Conservation (phyloP, 1,284 basidiomycete genomes). For the Xerocomus nothofagi region DNA sequence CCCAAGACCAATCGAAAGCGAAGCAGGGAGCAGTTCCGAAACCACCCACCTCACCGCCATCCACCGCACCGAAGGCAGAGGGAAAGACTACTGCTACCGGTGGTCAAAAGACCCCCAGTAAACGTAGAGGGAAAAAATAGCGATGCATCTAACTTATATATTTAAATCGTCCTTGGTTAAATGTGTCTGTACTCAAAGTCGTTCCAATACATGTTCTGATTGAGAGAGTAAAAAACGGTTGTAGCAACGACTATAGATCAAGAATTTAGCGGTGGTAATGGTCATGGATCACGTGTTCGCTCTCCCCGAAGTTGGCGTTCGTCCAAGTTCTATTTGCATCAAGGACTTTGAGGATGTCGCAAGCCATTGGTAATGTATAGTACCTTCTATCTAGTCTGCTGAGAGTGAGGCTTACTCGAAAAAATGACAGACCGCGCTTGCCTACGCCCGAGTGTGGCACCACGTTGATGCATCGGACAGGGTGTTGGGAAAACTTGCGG, state of each 20-base stretch:
- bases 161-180: not conserved
- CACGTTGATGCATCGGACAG: conserved; percentile 90
- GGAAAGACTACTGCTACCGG: conserved; percentile 18
- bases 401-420: not conserved
- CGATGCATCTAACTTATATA: not conserved
- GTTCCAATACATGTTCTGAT: not conserved
- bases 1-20: not conserved
- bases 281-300: not conserved
- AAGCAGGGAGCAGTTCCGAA: conserved; percentile 7
- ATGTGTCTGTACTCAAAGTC: not conserved
- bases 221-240: no score
- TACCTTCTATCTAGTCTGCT: not conserved
- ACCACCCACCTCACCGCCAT: not conserved
- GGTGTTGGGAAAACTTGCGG: conserved; percentile 89
- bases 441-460: conserved; percentile 94
- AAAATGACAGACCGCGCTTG: conserved; percentile 77
- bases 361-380: conserved; percentile 67
- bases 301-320: not conserved
- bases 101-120: conserved; percentile 24
- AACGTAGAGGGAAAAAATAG: conserved; percentile 31
- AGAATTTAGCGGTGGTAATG: no score
- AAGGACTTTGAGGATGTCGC: conserved; percentile 47
- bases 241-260: no score
- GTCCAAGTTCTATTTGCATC: not conserved
- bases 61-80: conserved; percentile 14